Percentiles rank a stretch among this genome's conserved stretches.
Evolutionary conservation across 306 rosid species (phyloP).

Genomic region (Fragaria nilgerrensis): DNA sequence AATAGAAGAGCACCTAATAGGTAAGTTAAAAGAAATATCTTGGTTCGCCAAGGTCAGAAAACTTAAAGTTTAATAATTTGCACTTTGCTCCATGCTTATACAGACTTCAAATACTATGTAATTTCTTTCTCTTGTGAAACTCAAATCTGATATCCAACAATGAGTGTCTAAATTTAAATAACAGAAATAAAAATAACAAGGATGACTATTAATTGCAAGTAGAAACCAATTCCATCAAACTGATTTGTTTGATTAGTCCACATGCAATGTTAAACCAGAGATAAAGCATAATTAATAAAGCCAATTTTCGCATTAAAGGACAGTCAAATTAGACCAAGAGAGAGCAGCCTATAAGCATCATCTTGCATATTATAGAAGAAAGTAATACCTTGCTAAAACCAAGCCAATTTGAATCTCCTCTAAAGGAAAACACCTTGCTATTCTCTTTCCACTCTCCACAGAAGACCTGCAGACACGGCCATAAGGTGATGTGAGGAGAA

Average conservation of each 20-base stretch:
- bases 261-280: not conserved
- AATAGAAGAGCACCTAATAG: not conserved
- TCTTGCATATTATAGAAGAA: not conserved
- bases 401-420: constrained; percentile 98
- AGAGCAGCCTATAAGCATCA: not conserved
- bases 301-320: not conserved
- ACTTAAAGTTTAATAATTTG: not conserved
- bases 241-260: not conserved
- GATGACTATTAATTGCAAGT: not conserved
- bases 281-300: not conserved
- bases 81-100: not conserved
- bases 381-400: constrained; percentile 81
- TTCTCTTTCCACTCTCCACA: constrained; percentile 78
- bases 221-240: constrained; percentile 2
- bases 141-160: too few species aligned
- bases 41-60: not conserved
- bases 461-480: constrained; percentile 50
- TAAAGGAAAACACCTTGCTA: constrained; percentile 57
- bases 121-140: not conserved
- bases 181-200: not conserved
- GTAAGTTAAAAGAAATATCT: not conserved
- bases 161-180: not conserved
- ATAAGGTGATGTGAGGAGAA: constrained; percentile 18
- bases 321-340: not conserved
- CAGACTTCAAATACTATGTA: not conserved